Percentiles rank a stretch among this genome's conserved stretches.
These are phyloP conservation scores for Salix viminalis DNA, from an alignment of 345 rosid species.

Conservation along the genomic window DNA sequence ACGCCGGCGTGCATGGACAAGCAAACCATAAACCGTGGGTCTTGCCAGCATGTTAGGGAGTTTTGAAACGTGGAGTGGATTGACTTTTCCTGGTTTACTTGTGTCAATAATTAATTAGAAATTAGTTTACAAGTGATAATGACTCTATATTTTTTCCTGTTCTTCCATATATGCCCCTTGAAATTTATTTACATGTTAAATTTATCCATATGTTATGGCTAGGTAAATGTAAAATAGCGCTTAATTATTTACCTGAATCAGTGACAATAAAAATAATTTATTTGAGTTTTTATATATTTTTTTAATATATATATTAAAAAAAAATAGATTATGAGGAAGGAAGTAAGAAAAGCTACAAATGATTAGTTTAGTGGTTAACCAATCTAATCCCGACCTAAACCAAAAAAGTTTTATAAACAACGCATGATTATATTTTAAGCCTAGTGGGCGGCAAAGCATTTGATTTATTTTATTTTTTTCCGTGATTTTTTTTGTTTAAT, in stretches of 20 bases:
- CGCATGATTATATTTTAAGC: not conserved
- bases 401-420: not conserved
- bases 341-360: constrained; percentile 6
- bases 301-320: too few species aligned
- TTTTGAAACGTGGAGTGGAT: not conserved
- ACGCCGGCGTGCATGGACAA: not conserved
- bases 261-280: too few species aligned
- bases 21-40: not conserved
- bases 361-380: constrained; percentile 36
- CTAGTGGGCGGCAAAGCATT: not conserved
- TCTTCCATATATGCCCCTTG: not conserved
- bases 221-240: too few species aligned
- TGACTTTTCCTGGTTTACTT: not conserved
- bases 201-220: too few species aligned
- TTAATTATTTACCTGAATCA: too few species aligned
- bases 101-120: not conserved
- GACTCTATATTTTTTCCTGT: not conserved
- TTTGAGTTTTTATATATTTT: too few species aligned
- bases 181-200: not conserved
- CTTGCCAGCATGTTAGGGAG: constrained; percentile 2
- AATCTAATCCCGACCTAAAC: constrained; percentile 25
- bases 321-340: not conserved
- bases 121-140: not conserved
- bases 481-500: not conserved
- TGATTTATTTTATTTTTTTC: not conserved